Conservation (phyloP, 345 rosid species). For the Pistacia atlantica region DNA sequence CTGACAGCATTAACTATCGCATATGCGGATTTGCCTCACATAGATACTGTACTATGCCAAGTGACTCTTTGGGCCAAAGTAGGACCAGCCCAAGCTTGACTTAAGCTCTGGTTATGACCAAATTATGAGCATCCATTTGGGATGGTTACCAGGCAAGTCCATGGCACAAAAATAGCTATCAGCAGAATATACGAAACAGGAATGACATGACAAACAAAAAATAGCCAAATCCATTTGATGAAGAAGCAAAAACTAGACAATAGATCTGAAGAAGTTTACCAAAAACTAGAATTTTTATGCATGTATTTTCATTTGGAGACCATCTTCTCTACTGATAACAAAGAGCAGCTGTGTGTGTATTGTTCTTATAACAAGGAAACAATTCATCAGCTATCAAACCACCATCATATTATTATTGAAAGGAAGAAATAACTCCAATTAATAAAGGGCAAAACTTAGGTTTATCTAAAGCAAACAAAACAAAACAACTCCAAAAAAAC, state of each 20-base stretch:
- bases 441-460: no score
- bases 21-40: not conserved
- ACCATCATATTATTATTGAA: not conserved
- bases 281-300: not conserved
- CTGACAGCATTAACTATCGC: not conserved
- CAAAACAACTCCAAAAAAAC: no score
- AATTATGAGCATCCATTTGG: not conserved
- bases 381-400: not conserved
- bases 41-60: not conserved
- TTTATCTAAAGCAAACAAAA: no score
- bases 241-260: not conserved
- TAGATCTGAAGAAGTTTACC: not conserved
- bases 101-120: not conserved
- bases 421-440: not conserved
- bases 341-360: not conserved
- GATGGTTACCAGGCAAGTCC: not conserved
- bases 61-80: not conserved
- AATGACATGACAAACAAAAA: not conserved
- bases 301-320: not conserved
- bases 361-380: no score
- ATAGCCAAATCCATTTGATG: not conserved
- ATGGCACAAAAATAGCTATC: not conserved
- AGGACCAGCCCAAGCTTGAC: not conserved
- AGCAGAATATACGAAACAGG: not conserved
- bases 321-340: no score